phyloP scores from a whole-genome alignment of 2,329 filamentous ascomycete species.

The Catunica adiposa region DNA sequence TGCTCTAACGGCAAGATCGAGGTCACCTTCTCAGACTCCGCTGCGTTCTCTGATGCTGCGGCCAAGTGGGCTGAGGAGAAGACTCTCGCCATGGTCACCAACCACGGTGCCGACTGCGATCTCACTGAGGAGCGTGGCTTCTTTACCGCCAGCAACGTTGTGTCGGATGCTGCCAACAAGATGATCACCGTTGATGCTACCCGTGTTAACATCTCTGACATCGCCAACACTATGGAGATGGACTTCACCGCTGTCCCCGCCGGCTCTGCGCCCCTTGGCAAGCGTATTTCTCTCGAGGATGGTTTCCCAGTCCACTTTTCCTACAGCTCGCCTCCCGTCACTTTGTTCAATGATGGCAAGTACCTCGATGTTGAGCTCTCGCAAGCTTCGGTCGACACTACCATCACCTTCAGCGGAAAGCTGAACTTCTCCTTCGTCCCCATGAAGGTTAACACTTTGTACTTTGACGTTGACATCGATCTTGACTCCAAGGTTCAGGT shows the following conservation, averaged over 20 bases:
- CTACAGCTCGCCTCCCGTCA: conserved; percentile 12
- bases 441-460: conserved; percentile 18
- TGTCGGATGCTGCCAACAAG: conserved; percentile 14
- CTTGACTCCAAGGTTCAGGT: conserved; percentile 24
- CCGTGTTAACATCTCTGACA: conserved; percentile 21
- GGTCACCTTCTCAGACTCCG: conserved; percentile 15
- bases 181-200: conserved; percentile 20
- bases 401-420: conserved; percentile 26
- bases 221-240: conserved; percentile 17
- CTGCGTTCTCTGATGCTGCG: conserved; percentile 15
- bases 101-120: conserved; percentile 26
- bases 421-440: conserved; percentile 17
- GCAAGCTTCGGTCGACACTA: conserved; percentile 21
- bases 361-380: conserved; percentile 23
- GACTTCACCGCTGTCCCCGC: conserved; percentile 19
- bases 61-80: conserved; percentile 14
- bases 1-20: conserved; percentile 15
- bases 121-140: conserved; percentile 24
- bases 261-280: conserved; percentile 15
- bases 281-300: not conserved
- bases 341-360: conserved; percentile 19
- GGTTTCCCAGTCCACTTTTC: conserved; percentile 4
- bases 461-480: conserved; percentile 27
- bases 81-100: conserved; percentile 26
- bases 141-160: conserved; percentile 21